phyloP scores from a whole-genome alignment of 768 basidiomycete genomes.

The Russula griseocarnosa region DNA sequence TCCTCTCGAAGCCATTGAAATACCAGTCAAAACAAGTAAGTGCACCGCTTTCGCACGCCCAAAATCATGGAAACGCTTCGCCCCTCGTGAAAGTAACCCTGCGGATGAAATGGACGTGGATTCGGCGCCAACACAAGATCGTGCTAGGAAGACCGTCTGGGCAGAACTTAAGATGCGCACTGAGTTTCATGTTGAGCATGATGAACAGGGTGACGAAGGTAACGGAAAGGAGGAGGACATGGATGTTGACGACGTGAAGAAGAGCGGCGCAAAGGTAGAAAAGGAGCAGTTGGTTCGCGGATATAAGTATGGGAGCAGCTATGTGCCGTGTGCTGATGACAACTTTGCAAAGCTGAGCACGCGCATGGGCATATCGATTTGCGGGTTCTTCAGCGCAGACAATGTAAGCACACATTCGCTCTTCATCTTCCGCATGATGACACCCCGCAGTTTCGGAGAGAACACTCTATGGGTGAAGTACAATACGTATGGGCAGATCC shows the following conservation, averaged over 20 bases:
- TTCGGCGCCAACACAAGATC: slow-evolving; percentile 1
- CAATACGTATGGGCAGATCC: slow-evolving; percentile 82
- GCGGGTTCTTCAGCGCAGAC: slow-evolving; percentile 69
- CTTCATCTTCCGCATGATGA: slow-evolving; percentile 1
- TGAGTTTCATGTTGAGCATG: slow-evolving; percentile 54
- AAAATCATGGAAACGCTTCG: slow-evolving; percentile 77
- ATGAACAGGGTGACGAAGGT: slow-evolving; percentile 29
- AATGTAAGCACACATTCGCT: slow-evolving; percentile 46
- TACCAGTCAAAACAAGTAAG: slow-evolving; percentile 74
- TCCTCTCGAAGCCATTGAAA: slow-evolving; percentile 67
- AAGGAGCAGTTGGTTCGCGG: slow-evolving; percentile 77
- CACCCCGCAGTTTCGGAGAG: slow-evolving; percentile 66
- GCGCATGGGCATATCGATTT: slow-evolving; percentile 80
- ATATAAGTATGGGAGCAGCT: slow-evolving; percentile 88
- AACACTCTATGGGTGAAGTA: slow-evolving; percentile 78
- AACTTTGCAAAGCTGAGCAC: slow-evolving; percentile 73
- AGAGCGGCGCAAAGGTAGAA: slow-evolving; percentile 53
- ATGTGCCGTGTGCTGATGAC: slow-evolving; percentile 82
- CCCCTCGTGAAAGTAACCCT: slow-evolving; percentile 35
- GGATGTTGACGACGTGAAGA: slow-evolving; percentile 37
- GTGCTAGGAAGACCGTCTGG: slow-evolving; percentile 33
- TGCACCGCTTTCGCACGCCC: slow-evolving; percentile 68
- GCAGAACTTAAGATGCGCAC: slow-evolving; percentile 43
- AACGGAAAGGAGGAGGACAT: slow-evolving; percentile 39
- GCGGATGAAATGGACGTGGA: slow-evolving; percentile 37